Evolutionary conservation across 345 rosid species (phyloP), one percentile per base, ranked within the genome.

Genomic region (Cardamine occulta): DNA sequence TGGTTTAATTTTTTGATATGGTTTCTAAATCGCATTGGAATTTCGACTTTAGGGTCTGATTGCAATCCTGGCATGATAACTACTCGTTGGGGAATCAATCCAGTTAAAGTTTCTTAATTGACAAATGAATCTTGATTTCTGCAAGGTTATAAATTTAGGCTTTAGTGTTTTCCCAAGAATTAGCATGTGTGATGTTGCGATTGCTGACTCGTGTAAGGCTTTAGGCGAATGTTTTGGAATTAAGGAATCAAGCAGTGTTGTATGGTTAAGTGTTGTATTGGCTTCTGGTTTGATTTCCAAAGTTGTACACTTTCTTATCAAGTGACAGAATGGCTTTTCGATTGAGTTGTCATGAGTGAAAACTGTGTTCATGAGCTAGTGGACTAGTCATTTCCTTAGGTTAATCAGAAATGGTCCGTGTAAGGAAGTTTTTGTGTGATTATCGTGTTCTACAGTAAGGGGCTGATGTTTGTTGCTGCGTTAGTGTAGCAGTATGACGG

Each of bases 171-270:
- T 34, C 39, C 14, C 60, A 34, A 12, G 53, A 10, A 29, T 9
- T 63, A 53, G 70, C 56, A 19, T 74, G 63, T 63, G 39, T 21
- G 34, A 45, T 68, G 70, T 49, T 66, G 55, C 12, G 32, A 29
- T 48, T 31, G 29, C 28, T 13, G 48, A 35, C 10, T 35, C 34
- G 15, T 54, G 31, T 15, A 34, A 34, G 47, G 47, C 71, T 51
- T 31, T 31, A 48, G 45, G 26, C 42, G 31, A 49, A 31, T 49
- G 18, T 7, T 48, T 29, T 6, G 6, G 42, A 65, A 48, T 65
- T 65, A 6, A 47, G 44, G 56, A 17, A 65, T 28, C 42, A 32
- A 65, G 17, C 17, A 8, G 59, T 31, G 19, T 62, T 29, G 8
- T 28, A 29, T 54, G 52, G 58, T 21, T 40, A 60, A 26, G 49